Conservation (phyloP, 1,139 yeast species). For the Kluyveromyces marxianus region DNA sequence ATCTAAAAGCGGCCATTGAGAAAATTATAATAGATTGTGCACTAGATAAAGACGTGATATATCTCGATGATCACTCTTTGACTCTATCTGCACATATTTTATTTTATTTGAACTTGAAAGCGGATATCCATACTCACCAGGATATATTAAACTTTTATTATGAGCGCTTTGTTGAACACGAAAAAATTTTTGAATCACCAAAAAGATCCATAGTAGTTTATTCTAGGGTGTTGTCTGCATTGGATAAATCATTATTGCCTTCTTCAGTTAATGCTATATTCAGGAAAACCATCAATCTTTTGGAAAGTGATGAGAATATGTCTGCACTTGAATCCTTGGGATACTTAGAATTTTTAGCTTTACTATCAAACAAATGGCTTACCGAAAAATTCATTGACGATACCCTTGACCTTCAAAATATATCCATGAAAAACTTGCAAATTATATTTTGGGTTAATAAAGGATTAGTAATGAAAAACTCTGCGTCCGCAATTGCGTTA, state of each 20-base stretch:
- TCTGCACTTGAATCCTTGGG: conserved; percentile 37
- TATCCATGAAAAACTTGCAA: conserved; percentile 37
- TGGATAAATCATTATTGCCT: conserved; percentile 34
- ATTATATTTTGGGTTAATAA: conserved; percentile 61
- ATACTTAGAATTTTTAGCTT: conserved; percentile 51
- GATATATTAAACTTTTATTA: conserved; percentile 15
- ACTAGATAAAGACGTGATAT: conserved; percentile 11
- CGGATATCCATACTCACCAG: conserved; percentile 12
- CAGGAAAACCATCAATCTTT: conserved; percentile 12
- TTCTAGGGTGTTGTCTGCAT: conserved; percentile 43
- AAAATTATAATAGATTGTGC: conserved; percentile 15
- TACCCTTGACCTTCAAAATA: conserved; percentile 11
- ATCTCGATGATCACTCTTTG: conserved; percentile 24
- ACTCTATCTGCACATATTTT: conserved; percentile 21
- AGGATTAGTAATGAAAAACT: conserved; percentile 56
- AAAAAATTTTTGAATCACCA: conserved; percentile 32
- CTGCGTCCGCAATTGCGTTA: conserved; percentile 39
- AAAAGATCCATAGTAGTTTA: conserved; percentile 41
- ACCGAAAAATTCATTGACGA: conserved; percentile 13
- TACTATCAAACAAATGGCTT: conserved; percentile 49
- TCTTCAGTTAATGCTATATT: conserved; percentile 10
- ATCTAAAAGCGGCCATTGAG: conserved; percentile 18
- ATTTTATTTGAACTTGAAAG: conserved; percentile 19
- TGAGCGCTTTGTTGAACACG: conserved; percentile 13
- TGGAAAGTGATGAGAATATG: conserved; percentile 7